Percentiles rank a stretch among this genome's conserved stretches.
phyloP scores from a whole-genome alignment of 2,329 filamentous ascomycete species.

The Trichoderma koningii region DNA sequence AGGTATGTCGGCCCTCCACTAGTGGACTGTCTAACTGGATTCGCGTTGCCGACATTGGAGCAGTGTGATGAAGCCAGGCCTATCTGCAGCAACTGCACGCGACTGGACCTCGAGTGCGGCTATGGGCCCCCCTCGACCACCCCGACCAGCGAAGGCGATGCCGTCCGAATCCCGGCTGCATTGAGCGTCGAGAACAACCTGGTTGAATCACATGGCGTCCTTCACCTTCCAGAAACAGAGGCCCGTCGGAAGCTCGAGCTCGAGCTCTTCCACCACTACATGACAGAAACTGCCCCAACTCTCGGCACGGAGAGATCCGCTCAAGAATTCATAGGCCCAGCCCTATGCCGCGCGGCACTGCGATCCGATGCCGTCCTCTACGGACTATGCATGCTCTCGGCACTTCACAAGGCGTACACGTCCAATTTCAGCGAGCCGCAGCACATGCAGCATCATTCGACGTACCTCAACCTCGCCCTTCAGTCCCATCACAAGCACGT shows the following conservation, averaged over 20 bases:
- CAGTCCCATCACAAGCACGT: constrained; percentile 30
- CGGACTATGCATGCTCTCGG: constrained; percentile 29
- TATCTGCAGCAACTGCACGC: constrained; percentile 32
- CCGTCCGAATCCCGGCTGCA: neutral
- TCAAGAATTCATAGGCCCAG: constrained; percentile 24
- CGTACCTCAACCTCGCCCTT: constrained; percentile 31
- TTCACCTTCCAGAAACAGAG: constrained; percentile 29
- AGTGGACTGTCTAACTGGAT: too few relatives aligned
- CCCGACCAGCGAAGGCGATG: neutral
- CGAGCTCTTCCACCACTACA: constrained; percentile 31
- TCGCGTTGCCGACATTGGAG: neutral
- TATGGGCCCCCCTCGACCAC: constrained; percentile 24
- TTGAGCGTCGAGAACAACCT: neutral
- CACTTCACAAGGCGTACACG: constrained; percentile 29
- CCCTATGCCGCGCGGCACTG: constrained; percentile 28
- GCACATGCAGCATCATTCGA: constrained; percentile 17
- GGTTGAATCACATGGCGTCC: neutral
- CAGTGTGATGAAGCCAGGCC: constrained; percentile 34
- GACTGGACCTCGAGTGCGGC: constrained; percentile 28
- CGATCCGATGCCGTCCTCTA: constrained; percentile 31
- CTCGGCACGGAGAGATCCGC: constrained; percentile 28
- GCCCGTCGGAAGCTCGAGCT: constrained; percentile 31
- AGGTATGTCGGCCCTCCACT: constrained; percentile 24
- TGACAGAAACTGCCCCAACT: constrained; percentile 29
- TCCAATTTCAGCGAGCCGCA: constrained; percentile 2